Evolutionary conservation across 306 rosid genomes (phyloP), one percentile per base, ranked within the genome.

Genomic region (Cajanus cajan): DNA sequence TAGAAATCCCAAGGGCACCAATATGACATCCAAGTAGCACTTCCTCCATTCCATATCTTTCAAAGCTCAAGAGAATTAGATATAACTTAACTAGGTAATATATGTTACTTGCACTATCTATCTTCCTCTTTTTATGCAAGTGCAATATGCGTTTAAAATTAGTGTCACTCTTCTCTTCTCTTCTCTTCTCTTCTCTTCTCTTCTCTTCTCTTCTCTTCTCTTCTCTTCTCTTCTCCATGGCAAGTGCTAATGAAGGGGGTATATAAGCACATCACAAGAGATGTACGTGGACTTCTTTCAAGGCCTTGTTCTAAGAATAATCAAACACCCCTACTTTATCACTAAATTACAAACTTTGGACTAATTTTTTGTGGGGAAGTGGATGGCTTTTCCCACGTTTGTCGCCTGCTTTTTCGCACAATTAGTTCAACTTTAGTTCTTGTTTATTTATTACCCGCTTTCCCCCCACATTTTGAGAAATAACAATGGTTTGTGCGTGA

Each of bases 11-110:
- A 88, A 76, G 0, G 98, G 98, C 19, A 94, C 97, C 44, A 92
- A 82, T 15, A 92, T 82, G 19, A 90, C 89, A 85, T 94, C 98
- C 88, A 94, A 78, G 63, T 92, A 90, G 74, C 91, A 89, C 70
- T 85, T 90, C 8, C 89, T 94, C 98, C 98, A 94, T 74, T 89
- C 97, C 92, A 87, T 90, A 9, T 47, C 8, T 45, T 18, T 0
- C 18, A 14, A 4, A 45, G 18, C 6, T 13, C 0, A 10, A 55
- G 61, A 37, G 8, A 28, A 21, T n/a, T n/a, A 19, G 44, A 21
- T n/a, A n/a, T n/a, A n/a, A n/a, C n/a, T n/a, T 11, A 58, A 6
- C 66, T 25, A 5, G 2, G 19, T 25, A 28, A 16, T 15, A 25
- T 6, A 7, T 5, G 5, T 5, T 34, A 59, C 5, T 9, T 34